A percentile compares a stretch with the other conserved stretches of the same genome.
Evolutionary conservation across 2,329 filamentous ascomycete species (phyloP).

Genomic region (Trichoderma sp.): DNA sequence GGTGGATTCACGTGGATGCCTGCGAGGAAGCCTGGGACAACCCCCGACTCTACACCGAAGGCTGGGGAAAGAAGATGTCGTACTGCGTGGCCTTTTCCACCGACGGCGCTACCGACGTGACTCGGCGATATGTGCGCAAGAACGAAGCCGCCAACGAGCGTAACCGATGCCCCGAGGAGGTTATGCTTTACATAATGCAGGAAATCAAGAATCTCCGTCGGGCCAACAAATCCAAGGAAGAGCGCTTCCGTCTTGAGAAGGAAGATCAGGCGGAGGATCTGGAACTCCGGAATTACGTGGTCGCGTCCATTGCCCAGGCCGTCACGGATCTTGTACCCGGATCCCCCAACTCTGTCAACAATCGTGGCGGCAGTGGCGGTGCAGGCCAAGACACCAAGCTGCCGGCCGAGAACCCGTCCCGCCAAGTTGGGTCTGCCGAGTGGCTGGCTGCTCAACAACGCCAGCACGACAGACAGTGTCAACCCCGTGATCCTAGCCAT

Average conservation of each 20-base stretch:
- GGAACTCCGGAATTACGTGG: conserved; percentile 71
- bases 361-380: conserved; percentile 23
- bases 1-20: conserved; percentile 95
- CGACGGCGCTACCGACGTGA: conserved; percentile 71
- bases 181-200: conserved; percentile 84
- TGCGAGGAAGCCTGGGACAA: conserved; percentile 97
- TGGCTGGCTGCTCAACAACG: conserved; percentile 51
- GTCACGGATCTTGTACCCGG: conserved; percentile 66
- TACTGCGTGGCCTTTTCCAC: conserved; percentile 97
- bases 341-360: conserved; percentile 31
- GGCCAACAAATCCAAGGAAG: conserved; percentile 79
- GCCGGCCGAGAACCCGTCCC: conserved; percentile 57
- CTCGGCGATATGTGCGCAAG: conserved; percentile 68
- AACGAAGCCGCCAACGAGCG: conserved; percentile 70
- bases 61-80: conserved; percentile 94
- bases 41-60: conserved; percentile 86
- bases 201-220: conserved; percentile 86
- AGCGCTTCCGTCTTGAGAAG: conserved; percentile 76
- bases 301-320: conserved; percentile 69
- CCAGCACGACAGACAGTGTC: conserved; percentile 40
- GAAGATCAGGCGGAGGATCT: conserved; percentile 74
- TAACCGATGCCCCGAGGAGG: conserved; percentile 80
- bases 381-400: conserved; percentile 57
- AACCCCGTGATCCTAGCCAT: conserved; percentile 46
- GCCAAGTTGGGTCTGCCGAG: conserved; percentile 51